Evolutionary conservation across 805 yeast genomes (phyloP).

Genomic region (Cyberlindnera lachancei): DNA sequence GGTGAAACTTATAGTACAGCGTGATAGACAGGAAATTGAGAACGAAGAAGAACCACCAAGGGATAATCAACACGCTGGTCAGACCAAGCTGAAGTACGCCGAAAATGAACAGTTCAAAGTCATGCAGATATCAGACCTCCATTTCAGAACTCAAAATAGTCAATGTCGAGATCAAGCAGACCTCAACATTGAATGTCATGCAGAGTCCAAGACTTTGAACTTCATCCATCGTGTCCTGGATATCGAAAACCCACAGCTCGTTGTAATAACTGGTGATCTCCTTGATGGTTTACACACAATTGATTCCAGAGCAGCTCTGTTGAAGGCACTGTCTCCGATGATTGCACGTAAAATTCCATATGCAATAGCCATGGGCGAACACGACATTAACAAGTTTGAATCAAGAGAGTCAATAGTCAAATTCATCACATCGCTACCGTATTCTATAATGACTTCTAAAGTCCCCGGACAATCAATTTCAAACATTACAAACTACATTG

Average conservation of each 20-base stretch:
- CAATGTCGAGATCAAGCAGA: slow-evolving; percentile 36
- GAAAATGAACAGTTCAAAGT: slow-evolving; percentile 43
- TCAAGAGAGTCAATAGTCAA: slow-evolving; percentile 37
- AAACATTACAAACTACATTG: slow-evolving; percentile 39
- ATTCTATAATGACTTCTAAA: slow-evolving; percentile 27
- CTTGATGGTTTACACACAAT: slow-evolving; percentile 48
- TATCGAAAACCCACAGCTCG: slow-evolving; percentile 52
- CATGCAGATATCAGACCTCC: slow-evolving; percentile 61
- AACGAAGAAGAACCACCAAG: slow-evolving; percentile 1
- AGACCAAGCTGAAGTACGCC: slow-evolving; percentile 17
- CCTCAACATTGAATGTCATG: slow-evolving; percentile 32
- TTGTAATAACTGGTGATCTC: slow-evolving; percentile 60
- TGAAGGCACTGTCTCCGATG: slow-evolving; percentile 51
- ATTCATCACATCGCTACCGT: slow-evolving; percentile 41
- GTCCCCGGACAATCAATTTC: slow-evolving; percentile 24
- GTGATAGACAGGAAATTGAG: slow-evolving; percentile 5
- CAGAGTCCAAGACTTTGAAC: slow-evolving; percentile 44
- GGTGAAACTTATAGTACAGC: too few species aligned
- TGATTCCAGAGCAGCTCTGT: slow-evolving; percentile 54
- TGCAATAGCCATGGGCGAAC: slow-evolving; percentile 54
- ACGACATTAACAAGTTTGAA: slow-evolving; percentile 49
- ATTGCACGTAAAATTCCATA: slow-evolving; percentile 47
- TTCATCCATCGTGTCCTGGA: slow-evolving; percentile 47
- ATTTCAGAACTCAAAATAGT: slow-evolving; percentile 54
- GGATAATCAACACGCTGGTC: too few species aligned